Conservation (phyloP, 192 early-diverging fungal species). For the Physocladia obscura region DNA sequence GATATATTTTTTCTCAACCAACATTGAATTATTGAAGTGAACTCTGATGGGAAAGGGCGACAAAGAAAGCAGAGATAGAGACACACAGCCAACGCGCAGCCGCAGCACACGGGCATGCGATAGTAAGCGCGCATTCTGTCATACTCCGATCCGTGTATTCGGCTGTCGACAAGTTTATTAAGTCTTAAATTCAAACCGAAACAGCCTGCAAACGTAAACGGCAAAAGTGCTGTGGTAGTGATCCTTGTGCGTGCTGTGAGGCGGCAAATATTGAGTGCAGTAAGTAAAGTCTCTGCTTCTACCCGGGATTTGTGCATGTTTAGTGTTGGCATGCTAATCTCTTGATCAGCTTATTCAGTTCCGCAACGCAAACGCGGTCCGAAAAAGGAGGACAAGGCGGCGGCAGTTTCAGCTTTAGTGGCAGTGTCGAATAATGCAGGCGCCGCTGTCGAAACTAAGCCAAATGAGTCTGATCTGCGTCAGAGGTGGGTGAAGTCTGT, state of each 20-base stretch:
- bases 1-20: no score
- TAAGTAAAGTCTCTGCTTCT: not conserved
- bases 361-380: slow-evolving; percentile 17
- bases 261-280: not conserved
- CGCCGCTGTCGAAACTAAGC: not conserved
- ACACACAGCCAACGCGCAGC: not conserved
- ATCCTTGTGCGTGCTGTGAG: slow-evolving; percentile 14
- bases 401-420: not conserved
- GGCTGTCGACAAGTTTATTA: not conserved
- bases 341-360: slow-evolving; percentile 16
- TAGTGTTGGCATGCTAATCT: not conserved
- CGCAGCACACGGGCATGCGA: slow-evolving; percentile 12
- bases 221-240: slow-evolving; percentile 19
- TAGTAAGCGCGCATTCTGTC: not conserved
- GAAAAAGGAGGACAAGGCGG: not conserved
- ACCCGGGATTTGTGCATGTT: no score
- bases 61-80: no score
- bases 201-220: slow-evolving; percentile 23
- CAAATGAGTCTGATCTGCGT: not conserved
- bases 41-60: no score
- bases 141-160: not conserved
- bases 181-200: not conserved
- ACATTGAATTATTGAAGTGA: no score
- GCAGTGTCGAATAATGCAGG: not conserved
- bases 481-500: not conserved